Base-by-base conservation (phyloP, 2,329 filamentous ascomycete species). In the Clarireedia homoeocarpa region DNA sequence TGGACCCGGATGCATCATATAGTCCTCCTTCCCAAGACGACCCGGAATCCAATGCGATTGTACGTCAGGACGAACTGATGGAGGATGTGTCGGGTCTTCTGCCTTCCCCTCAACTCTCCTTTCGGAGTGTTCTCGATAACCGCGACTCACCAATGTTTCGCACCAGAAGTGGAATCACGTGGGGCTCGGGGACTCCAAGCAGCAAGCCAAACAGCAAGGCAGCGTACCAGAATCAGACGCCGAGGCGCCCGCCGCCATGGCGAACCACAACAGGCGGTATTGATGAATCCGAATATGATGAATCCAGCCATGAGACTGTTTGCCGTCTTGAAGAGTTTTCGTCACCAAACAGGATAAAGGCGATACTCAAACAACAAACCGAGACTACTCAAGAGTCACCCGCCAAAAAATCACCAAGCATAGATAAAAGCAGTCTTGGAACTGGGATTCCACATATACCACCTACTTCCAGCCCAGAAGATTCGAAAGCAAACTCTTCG, bases 241-340 rank as follows among this genome's bases (percentile, higher is more conserved):
- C 10, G 36, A 48, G 36, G 52, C 56, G 10, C 73, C 17, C 39
- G 17, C 17, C 39, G 14, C 14, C 39, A 40, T 20, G 39, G 39
- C 39, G 14, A 40, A 40, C 15, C 39, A 6, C 75, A 50, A 46
- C 67, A 72, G 14, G 76, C 75, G 2, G 73, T 77, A 0, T 82
- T 78, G 56, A 71, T 77, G 27, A 72, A 10, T 30, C 84, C 20
- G 73, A 72, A 9, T 81, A 85, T 62, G 85, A 81, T 0, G 76
- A 81, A 60, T 76, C 73, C 0, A 66, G 71, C 6, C 70, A 72
- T 53, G 59, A 69, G 64, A 50, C 68, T 12, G 58, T 62, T 0
- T 12, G 10, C 1, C 42, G 27, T 30, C 58, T 72, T 1, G 48
- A 64, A 2, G 64, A 64, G 14, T 71, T 72, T 24, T 72, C 70